These are phyloP conservation scores for Lomentospora prolificans DNA, from an alignment of 2,329 filamentous ascomycete species.

Conservation along the genomic window DNA sequence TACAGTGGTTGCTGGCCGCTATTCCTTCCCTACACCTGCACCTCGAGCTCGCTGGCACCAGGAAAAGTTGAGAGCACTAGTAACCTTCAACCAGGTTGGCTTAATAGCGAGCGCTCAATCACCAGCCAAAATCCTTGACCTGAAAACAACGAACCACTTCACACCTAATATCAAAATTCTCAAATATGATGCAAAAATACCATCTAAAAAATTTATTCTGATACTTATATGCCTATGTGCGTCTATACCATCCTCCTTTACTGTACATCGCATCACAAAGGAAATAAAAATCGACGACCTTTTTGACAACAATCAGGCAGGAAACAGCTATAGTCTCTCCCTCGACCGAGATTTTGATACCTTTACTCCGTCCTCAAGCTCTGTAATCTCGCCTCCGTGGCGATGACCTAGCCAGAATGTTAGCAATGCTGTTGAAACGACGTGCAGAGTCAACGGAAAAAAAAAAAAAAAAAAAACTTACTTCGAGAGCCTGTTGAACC, in stretches of 20 bases:
- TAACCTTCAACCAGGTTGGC: no score
- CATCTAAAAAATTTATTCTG: background rate
- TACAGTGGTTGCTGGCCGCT: no score
- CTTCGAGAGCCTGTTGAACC: conserved; percentile 91
- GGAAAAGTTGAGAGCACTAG: no score
- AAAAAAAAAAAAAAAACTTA: conserved; percentile 24
- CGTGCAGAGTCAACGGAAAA: background rate
- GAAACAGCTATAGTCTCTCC: background rate
- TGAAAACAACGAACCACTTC: no score
- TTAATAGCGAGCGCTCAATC: no score
- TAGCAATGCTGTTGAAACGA: conserved; percentile 12
- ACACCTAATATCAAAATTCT: no score
- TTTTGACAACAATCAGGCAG: background rate
- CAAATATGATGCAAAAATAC: background rate
- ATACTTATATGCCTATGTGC: background rate
- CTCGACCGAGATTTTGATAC: background rate
- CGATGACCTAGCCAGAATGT: conserved; percentile 56
- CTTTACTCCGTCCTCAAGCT: conserved; percentile 73
- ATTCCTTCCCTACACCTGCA: no score
- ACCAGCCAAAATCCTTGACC: no score
- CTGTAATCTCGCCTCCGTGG: conserved; percentile 80
- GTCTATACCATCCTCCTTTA: conserved; percentile 8
- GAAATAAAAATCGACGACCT: conserved; percentile 16
- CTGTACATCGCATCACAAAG: conserved; percentile 21
- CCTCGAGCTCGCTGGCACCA: no score